Evolutionary conservation across 169 alveolate species (phyloP).

Genomic region (Cryptosporidium muris): DNA sequence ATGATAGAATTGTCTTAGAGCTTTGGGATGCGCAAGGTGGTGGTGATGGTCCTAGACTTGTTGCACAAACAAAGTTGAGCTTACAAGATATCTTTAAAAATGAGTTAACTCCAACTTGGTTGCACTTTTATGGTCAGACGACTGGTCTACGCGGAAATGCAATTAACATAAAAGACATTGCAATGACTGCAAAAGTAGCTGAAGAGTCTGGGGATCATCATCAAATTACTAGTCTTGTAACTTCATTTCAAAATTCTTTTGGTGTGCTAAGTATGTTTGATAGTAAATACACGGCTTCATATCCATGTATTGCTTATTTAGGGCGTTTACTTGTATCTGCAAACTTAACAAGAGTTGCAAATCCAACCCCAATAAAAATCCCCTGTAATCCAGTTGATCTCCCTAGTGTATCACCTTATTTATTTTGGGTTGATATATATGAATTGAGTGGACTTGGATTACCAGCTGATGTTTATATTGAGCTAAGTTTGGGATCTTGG

Average conservation of each 20-base stretch:
- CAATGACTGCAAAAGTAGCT: constrained; percentile 26
- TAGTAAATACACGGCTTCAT: constrained; percentile 25
- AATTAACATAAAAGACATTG: constrained; percentile 36
- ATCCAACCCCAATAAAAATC: constrained; percentile 63
- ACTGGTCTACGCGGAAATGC: constrained; percentile 68
- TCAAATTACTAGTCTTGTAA: constrained; percentile 1
- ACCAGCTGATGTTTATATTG: constrained; percentile 63
- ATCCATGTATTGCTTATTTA: constrained; percentile 64
- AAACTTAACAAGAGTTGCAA: constrained; percentile 64
- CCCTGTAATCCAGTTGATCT: constrained; percentile 45
- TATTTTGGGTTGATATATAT: constrained; percentile 68
- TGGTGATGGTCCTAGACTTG: constrained; percentile 72
- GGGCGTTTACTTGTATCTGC: constrained; percentile 68
- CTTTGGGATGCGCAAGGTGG: constrained; percentile 71
- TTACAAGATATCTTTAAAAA: constrained; percentile 52
- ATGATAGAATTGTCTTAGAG: constrained; percentile 62
- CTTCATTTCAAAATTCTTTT: constrained; percentile 8
- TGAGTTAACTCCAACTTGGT: constrained; percentile 65
- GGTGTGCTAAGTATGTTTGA: constrained; percentile 66
- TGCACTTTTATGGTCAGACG: constrained; percentile 68
- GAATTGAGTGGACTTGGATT: constrained; percentile 60
- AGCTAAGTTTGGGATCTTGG: constrained; percentile 67
- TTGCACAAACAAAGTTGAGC: constrained; percentile 67
- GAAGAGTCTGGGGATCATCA: constrained; percentile 11
- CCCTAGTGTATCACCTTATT: constrained; percentile 48